Evolutionary conservation across 2,329 filamentous ascomycete genomes (phyloP).

Genomic region (Fusarium phyllophilum): DNA sequence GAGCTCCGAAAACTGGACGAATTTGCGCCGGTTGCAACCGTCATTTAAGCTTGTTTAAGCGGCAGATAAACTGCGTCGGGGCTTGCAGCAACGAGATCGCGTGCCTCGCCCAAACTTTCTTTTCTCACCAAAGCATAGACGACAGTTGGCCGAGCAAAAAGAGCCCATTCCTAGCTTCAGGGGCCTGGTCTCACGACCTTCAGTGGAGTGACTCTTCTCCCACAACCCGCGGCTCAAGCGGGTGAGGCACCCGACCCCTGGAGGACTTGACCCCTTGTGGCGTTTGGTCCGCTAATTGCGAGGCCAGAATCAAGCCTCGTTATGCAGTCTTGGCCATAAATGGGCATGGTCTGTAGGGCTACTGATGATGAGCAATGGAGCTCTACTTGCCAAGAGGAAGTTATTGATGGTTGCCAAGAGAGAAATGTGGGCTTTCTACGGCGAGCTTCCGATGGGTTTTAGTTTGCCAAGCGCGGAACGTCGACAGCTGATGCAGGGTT

Average conservation of each 20-base stretch:
- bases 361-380: slow-evolving; percentile 6
- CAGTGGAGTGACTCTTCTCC: slow-evolving; percentile 20
- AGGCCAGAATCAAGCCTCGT: slow-evolving; percentile 30
- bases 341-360: slow-evolving; percentile 23
- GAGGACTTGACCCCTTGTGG: slow-evolving; percentile 8
- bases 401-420: slow-evolving; percentile 20
- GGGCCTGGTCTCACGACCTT: neutral
- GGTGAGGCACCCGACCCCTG: slow-evolving; percentile 18
- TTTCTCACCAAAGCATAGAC: neutral
- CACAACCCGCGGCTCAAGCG: slow-evolving; percentile 22
- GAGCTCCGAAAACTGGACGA: neutral
- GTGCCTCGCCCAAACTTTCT: neutral
- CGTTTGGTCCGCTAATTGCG: slow-evolving; percentile 3
- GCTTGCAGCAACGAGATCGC: slow-evolving; percentile 14
- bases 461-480: slow-evolving; percentile 21
- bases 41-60: slow-evolving; percentile 37
- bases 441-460: neutral
- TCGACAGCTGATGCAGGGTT: slow-evolving; percentile 22
- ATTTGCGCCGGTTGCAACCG: neutral
- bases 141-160: neutral
- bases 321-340: slow-evolving; percentile 22
- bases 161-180: neutral
- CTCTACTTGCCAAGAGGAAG: neutral
- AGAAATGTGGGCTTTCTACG: neutral
- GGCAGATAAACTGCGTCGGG: neutral